phyloP scores from a whole-genome alignment of 805 yeast genomes.

The Candida vartiovaarae region DNA sequence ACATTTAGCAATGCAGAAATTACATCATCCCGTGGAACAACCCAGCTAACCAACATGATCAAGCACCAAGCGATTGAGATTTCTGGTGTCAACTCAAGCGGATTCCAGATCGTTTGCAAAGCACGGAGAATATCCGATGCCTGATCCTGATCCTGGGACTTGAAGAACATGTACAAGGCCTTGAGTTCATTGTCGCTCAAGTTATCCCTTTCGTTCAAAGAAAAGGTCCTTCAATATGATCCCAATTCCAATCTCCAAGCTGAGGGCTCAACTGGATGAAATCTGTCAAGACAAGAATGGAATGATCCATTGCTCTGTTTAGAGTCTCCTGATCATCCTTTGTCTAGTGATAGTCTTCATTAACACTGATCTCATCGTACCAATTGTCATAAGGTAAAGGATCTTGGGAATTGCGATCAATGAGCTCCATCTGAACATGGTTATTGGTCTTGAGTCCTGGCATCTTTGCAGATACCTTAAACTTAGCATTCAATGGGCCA shows the following conservation, averaged over 20 bases:
- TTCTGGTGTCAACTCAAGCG: conserved; percentile 1
- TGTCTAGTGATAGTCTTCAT: conserved; percentile 42
- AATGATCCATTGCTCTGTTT: conserved; percentile 24
- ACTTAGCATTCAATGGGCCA: conserved; percentile 27
- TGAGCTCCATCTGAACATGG: conserved; percentile 4
- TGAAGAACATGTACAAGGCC: conserved; percentile 2
- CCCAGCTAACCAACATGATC: no score
- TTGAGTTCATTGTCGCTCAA: conserved; percentile 5
- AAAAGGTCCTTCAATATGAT: conserved; percentile 4
- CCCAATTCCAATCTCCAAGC: conserved; percentile 17
- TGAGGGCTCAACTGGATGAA: conserved; percentile 6
- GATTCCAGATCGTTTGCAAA: conserved; percentile 10
- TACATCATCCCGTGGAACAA: no score
- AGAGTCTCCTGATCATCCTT: conserved; percentile 30
- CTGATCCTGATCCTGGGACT: conserved; percentile 1
- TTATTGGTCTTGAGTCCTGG: conserved; percentile 8
- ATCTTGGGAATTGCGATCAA: conserved; percentile 10
- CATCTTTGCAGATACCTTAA: conserved; percentile 25
- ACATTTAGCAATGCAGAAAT: no score
- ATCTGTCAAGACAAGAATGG: conserved; percentile 15
- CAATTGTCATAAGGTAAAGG: conserved; percentile 32
- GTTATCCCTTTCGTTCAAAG: conserved; percentile 1
- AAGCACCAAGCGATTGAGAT: no score
- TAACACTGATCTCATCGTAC: conserved; percentile 40
- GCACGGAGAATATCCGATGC: conserved; percentile 1